A percentile compares a stretch with the other conserved stretches of the same genome.
phyloP scores from a whole-genome alignment of 2,329 filamentous ascomycete genomes.

The Teratosphaeria epicoccoides region DNA sequence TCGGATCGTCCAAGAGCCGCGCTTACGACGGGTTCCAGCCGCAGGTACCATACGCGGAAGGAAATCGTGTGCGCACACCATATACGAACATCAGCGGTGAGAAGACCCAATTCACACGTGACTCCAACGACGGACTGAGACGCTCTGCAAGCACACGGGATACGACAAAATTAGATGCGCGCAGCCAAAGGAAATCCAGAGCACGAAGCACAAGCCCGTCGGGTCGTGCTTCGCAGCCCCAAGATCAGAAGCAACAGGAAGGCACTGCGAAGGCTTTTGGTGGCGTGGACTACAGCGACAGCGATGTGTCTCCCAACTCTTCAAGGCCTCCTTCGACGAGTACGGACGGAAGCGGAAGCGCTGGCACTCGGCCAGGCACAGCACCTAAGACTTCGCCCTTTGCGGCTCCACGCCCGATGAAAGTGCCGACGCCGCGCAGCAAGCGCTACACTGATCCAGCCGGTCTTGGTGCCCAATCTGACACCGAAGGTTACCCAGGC shows the following conservation, averaged over 20 bases:
- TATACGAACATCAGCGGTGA: conserved; percentile 47
- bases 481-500: conserved; percentile 10
- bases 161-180: conserved; percentile 19
- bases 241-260: conserved; percentile 1
- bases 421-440: conserved; percentile 22
- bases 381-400: conserved; percentile 6
- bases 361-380: conserved; percentile 6
- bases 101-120: conserved; percentile 39
- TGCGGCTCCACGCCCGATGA: conserved; percentile 18
- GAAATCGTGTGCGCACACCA: conserved; percentile 40
- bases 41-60: conserved; percentile 34
- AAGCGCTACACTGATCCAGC: conserved; percentile 14
- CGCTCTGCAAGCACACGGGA: conserved; percentile 45
- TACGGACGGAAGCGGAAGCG: conserved; percentile 4
- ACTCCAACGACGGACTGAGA: conserved; percentile 38
- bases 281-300: conserved; percentile 13
- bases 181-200: conserved; percentile 5
- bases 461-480: conserved; percentile 8
- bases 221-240: conserved; percentile 6
- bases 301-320: conserved; percentile 13
- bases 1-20: conserved; percentile 26
- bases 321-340: conserved; percentile 1
- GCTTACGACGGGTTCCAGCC: conserved; percentile 9
- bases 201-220: conserved; percentile 20
- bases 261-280: conserved; percentile 9